phyloP scores from a whole-genome alignment of 2,329 filamentous ascomycete species.

The Neonectria ditissima region DNA sequence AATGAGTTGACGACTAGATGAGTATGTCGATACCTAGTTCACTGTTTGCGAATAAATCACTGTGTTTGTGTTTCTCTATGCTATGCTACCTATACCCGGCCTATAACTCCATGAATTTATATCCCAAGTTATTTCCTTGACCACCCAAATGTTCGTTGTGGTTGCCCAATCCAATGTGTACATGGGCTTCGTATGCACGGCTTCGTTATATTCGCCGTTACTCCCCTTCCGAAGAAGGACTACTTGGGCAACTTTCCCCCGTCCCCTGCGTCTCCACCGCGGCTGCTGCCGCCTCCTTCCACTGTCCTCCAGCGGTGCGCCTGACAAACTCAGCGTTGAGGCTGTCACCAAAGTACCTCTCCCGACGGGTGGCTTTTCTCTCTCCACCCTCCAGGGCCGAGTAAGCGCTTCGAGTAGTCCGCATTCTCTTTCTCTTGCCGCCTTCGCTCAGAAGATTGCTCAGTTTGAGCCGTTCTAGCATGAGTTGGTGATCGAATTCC shows the following conservation, averaged over 20 bases:
- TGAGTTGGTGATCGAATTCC: conserved; percentile 77
- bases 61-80: conserved; percentile 18
- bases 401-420: conserved; percentile 79
- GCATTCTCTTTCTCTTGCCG: conserved; percentile 63
- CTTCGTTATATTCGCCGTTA: conserved; percentile 15
- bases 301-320: conserved; percentile 67
- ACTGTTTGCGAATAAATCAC: conserved; percentile 15
- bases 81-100: conserved; percentile 11
- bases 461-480: conserved; percentile 73
- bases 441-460: conserved; percentile 73
- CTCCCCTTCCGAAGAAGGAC: conserved; percentile 27
- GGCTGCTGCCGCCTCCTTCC: conserved; percentile 49
- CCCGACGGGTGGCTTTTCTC: conserved; percentile 73
- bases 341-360: conserved; percentile 76
- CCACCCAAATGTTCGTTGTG: conserved; percentile 24
- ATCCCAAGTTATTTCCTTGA: conserved; percentile 15
- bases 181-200: background rate
- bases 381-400: conserved; percentile 82
- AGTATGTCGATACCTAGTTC: conserved; percentile 18
- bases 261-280: conserved; percentile 30
- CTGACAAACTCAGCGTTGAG: conserved; percentile 73
- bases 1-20: conserved; percentile 5
- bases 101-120: conserved; percentile 28
- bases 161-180: conserved; percentile 17
- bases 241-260: conserved; percentile 28